Conservation (phyloP, 2,329 filamentous ascomycete species). For the Aspergillus clavatus region DNA sequence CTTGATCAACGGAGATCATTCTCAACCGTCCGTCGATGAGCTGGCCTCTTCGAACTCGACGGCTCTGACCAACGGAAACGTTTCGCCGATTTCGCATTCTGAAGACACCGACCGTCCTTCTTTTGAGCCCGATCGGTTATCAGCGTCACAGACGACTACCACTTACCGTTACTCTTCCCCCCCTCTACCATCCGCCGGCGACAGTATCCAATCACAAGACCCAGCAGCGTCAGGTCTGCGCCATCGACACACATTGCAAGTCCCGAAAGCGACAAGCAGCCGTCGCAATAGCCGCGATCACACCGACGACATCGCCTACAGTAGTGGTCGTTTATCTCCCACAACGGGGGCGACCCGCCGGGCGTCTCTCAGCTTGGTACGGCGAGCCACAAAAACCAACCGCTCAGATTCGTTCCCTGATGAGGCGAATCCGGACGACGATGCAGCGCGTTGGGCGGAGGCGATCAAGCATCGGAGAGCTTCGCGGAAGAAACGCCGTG, state of each 20-base stretch:
- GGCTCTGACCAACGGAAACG: conserved; percentile 11
- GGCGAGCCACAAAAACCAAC: conserved; percentile 77
- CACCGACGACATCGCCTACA: conserved; percentile 56
- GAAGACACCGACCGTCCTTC: conserved; percentile 30
- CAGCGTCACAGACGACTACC: conserved; percentile 22
- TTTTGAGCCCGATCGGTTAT: conserved; percentile 28
- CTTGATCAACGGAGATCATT: conserved; percentile 30
- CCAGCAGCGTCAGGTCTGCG: conserved; percentile 58
- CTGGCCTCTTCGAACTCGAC: conserved; percentile 23
- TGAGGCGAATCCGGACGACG: conserved; percentile 80
- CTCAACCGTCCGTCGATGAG: conserved; percentile 30
- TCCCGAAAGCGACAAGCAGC: conserved; percentile 64
- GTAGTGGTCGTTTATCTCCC: conserved; percentile 79
- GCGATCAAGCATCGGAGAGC: conserved; percentile 87
- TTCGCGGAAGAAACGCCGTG: conserved; percentile 74
- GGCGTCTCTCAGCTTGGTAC: conserved; percentile 75
- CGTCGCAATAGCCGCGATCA: conserved; percentile 64
- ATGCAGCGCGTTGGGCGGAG: conserved; percentile 87
- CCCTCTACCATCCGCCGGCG: conserved; percentile 54
- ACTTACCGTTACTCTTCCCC: conserved; percentile 39
- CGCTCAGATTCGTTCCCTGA: conserved; percentile 80
- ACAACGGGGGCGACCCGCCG: conserved; percentile 61
- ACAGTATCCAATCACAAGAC: conserved; percentile 50
- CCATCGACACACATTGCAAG: conserved; percentile 83
- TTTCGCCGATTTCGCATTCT: conserved; percentile 25